phyloP scores from a whole-genome alignment of 2,329 filamentous ascomycete genomes.

The Fusarium compactum region DNA sequence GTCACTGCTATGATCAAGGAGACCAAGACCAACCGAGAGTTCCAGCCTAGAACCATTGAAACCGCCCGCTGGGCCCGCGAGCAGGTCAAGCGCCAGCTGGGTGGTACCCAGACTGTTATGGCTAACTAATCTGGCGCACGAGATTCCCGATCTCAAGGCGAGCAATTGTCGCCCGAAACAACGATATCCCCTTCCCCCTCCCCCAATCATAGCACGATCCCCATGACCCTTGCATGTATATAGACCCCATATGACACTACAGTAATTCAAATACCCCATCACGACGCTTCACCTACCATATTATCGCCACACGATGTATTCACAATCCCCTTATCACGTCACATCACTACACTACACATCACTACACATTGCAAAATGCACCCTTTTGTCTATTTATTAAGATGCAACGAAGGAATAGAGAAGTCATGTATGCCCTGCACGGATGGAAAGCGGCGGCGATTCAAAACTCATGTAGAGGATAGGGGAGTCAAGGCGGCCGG shows the following conservation, averaged over 20 bases:
- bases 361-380: conserved; percentile 46
- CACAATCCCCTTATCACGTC: conserved; percentile 31
- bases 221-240: conserved; percentile 56
- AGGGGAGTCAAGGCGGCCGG: conserved; percentile 55
- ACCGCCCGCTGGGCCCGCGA: conserved; percentile 98
- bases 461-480: conserved; percentile 59
- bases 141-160: conserved; percentile 6
- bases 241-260: conserved; percentile 54
- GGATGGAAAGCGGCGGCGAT: conserved; percentile 52
- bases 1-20: conserved; percentile 91
- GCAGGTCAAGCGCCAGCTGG: conserved; percentile 92
- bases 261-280: conserved; percentile 56
- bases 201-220: conserved; percentile 53
- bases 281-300: conserved; percentile 51
- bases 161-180: conserved; percentile 14
- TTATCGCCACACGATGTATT: conserved; percentile 44
- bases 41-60: conserved; percentile 84
- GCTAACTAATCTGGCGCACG: conserved; percentile 52
- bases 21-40: conserved; percentile 89
- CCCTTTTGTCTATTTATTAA: conserved; percentile 45
- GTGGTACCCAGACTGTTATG: conserved; percentile 65
- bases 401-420: conserved; percentile 56
- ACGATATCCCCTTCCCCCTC: conserved; percentile 31
- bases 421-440: conserved; percentile 57
- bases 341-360: conserved; percentile 27